Base-by-base conservation (phyloP, 2,329 filamentous ascomycete species). In the Neonectria sp. region DNA sequence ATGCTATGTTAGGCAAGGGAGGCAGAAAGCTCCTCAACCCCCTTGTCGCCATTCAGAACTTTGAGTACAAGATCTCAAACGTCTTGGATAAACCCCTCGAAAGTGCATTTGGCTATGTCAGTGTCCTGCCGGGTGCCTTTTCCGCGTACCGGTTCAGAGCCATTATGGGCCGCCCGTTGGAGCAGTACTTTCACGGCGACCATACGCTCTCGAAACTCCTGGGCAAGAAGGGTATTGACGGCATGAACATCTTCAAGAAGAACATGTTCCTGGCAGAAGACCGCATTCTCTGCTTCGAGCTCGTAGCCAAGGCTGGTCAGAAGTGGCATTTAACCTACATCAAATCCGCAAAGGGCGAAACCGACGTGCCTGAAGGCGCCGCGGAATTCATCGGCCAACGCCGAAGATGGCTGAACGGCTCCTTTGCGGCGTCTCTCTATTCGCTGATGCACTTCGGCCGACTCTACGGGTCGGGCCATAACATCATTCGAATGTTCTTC, bases 251-350 rank as follows among this genome's bases (percentile, higher is more conserved):
- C 5, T 61, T 61, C 9, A 61, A 61, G 29, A 61, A 52, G 37
- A 61, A 61, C 21, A 61, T 61, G 59, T 62, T 62, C 24, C 31
- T 62, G 2, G 51, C 51, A 46, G 59, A 62, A 3, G 59, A 62
- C 24, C 29, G 59, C 4, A 62, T 62, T 27, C 43, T 62, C 3
- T 55, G 51, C 27, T 62, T 55, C 15, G 59, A 62, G 21, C 21
- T 62, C 27, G 43, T 62, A 8, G 59, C 59, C 15, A 62, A 62
- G 43, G 37, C 27, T 3, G 29, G 43, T 5, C 37, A 62, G 27
- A 62, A 46, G 11, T 62, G 59, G 59, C 59, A 62, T 29, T 13
- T 55, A 12, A 46, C 15, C 21, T 55, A 55, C 29, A 55, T 62
- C n/a, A 62, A 48, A 37, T 29, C 37, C 15, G 59, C 59, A 21